Evolutionary conservation across 2,329 filamentous ascomycete genomes (phyloP), one percentile per base, ranked within the genome.

Genomic region (Penicillium glabrum): DNA sequence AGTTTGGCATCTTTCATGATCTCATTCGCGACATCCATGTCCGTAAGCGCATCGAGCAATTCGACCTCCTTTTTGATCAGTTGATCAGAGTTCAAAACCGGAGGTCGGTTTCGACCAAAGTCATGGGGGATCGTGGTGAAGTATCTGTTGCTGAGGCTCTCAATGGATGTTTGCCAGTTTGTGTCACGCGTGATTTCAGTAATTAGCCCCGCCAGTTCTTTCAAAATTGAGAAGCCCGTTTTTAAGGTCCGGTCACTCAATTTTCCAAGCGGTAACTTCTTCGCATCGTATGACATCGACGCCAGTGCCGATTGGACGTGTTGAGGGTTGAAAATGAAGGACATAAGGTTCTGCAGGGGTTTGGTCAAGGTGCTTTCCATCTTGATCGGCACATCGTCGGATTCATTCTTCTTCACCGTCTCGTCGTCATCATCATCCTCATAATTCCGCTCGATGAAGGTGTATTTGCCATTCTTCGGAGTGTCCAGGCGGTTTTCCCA

Each of bases 261-360:
- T 70, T 95, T 96, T 5, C 91, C 92, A 1, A 96, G 79, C 0
- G 91, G 91, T 41, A 96, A 78, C 72, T 96, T 96, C 61, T 88
- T 69, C 1, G 73, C 74, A 47, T 81, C 77, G 51, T 80, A 80
- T 1, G 73, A 71, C 67, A 80, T 73, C 5, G 70, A 68, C 2
- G 69, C 70, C 69, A 81, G 71, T 1, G 75, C 83, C 21, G 82
- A 81, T 23, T 84, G 79, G 72, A 96, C 91, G 69, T 88, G 87
- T 23, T 86, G 71, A 56, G 85, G 82, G 71, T 96, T 93, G 80
- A 96, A 96, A 58, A 96, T 96, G 61, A 96, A 83, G 58, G 86
- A 77, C 81, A 96, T 87, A 21, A 96, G 77, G 9, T 85, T 76
- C 68, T 91, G 86, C 3, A 91, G 79, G 0, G 86, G 79, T 13